Conservation (phyloP, 768 basidiomycete genomes). For the Naematelia encephala region DNA sequence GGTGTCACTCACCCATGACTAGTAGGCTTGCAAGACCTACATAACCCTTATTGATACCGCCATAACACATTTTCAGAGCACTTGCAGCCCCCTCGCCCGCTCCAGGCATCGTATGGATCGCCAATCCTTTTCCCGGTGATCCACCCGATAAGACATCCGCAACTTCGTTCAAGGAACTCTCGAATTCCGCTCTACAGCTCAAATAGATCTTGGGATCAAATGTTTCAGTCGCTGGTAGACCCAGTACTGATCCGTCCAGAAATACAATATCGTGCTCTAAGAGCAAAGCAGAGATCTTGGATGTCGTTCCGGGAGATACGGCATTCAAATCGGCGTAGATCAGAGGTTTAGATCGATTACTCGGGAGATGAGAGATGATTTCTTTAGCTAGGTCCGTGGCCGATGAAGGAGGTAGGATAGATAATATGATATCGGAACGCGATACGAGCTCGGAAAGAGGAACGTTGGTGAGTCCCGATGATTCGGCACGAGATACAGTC, state of each 20-base stretch:
- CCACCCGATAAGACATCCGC: slow-evolving; percentile 54
- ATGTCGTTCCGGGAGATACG: slow-evolving; percentile 58
- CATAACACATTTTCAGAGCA: slow-evolving; percentile 65
- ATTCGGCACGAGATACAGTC: slow-evolving; percentile 56
- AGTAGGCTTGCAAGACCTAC: slow-evolving; percentile 60
- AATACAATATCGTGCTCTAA: slow-evolving; percentile 52
- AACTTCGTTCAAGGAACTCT: slow-evolving; percentile 52
- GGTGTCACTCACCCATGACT: slow-evolving; percentile 56
- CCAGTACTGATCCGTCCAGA: slow-evolving; percentile 61
- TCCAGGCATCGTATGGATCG: slow-evolving; percentile 36
- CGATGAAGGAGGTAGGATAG: slow-evolving; percentile 59
- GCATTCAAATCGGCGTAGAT: slow-evolving; percentile 63
- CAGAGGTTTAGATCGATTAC: slow-evolving; percentile 54
- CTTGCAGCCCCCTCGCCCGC: slow-evolving; percentile 61
- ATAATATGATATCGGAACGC: slow-evolving; percentile 56
- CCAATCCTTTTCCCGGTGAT: slow-evolving; percentile 55
- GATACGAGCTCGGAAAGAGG: slow-evolving; percentile 52
- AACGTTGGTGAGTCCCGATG: slow-evolving; percentile 57
- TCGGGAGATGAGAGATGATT: slow-evolving; percentile 21
- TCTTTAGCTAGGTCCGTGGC: slow-evolving; percentile 24
- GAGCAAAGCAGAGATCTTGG: slow-evolving; percentile 57
- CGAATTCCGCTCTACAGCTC: slow-evolving; percentile 52
- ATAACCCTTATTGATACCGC: slow-evolving; percentile 62
- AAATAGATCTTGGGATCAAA: slow-evolving; percentile 62
- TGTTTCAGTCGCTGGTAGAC: slow-evolving; percentile 55